phyloP scores from a whole-genome alignment of 2,329 filamentous ascomycete species.

The Westerdykella aurantiaca region DNA sequence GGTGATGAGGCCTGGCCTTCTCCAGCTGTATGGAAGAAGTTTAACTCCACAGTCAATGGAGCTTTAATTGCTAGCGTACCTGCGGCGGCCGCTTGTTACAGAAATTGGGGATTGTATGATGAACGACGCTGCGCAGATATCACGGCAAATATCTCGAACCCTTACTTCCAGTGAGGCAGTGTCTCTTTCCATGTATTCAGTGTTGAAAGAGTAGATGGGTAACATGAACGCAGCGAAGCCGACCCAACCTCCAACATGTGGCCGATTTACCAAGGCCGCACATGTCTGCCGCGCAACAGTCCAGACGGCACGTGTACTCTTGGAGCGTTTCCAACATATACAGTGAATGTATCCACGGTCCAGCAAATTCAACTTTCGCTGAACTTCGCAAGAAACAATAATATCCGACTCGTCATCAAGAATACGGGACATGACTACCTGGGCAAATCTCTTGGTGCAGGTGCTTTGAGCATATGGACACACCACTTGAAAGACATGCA shows the following conservation, averaged over 20 bases:
- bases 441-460: conserved; percentile 4
- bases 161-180: not conserved
- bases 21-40: conserved; percentile 14
- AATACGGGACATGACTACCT: conserved; percentile 12
- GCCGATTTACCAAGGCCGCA: conserved; percentile 3
- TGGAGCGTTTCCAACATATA: conserved; percentile 4
- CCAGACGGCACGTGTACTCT: conserved; percentile 4
- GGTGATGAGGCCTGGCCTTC: conserved; percentile 20
- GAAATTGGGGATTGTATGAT: conserved; percentile 2
- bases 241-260: conserved; percentile 4
- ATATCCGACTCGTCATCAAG: conserved; percentile 11
- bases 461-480: conserved; percentile 6
- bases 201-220: conserved; percentile 1
- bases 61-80: conserved; percentile 30
- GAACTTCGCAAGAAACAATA: conserved; percentile 9
- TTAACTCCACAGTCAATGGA: conserved; percentile 30
- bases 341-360: conserved; percentile 4
- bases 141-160: not conserved
- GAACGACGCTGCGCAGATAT: conserved; percentile 1
- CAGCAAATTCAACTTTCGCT: conserved; percentile 5
- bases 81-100: conserved; percentile 29
- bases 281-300: not conserved
- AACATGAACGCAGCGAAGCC: not conserved
- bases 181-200: not conserved
- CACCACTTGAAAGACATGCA: conserved; percentile 8